Base-by-base conservation (phyloP, 2,329 filamentous ascomycete species). In the Dothideomycetidae sp. region DNA sequence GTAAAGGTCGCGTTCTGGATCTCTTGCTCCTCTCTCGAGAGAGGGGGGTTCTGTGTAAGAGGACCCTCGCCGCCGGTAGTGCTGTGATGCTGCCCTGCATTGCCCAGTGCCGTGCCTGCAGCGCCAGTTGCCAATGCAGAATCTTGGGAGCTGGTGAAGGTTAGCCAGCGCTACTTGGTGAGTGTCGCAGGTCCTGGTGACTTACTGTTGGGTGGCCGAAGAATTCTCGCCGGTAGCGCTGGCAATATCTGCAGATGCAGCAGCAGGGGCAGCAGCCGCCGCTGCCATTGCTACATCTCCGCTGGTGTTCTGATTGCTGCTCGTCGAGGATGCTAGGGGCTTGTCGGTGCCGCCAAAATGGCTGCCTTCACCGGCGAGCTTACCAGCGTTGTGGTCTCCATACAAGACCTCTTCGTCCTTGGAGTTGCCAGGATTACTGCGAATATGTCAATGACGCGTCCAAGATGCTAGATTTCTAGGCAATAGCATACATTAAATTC, bases 391-490 rank as follows among this genome's bases (percentile, higher is more conserved):
- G 35, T 36, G 44, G 33, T 53, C 46, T 30, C 53, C 50, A 35
- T 57, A 54, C 40, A 59, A 49, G 42, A 53, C 47, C 43, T 61
- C 50, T 17, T 51, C 48, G 37, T 56, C 53, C 47, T 61, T 57
- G 39, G 48, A 42, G 19, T 52, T 46, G 31, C 52, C 50, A 31
- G 50, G 46, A 29, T 49, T 49, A 36, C 50, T 54, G 29, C 14
- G 15, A n/a, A n/a, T n/a, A n/a, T n/a, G n/a, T n/a, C n/a, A n/a
- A n/a, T n/a, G n/a, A n/a, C n/a, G n/a, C n/a, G n/a, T n/a, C n/a
- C n/a, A n/a, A n/a, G n/a, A n/a, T n/a, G n/a, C n/a, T n/a, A n/a
- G 11, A 34, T 4, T 33, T 12, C 15, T 13, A 12, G 29, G 14
- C 10, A 36, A 18, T 12, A 14, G 47, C 58, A 45, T 46, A 62